Percentiles rank a stretch among this genome's conserved stretches.
Conservation (phyloP, 371 early-diverging fungal genomes). For the Polyrhizophydium stewartii region DNA sequence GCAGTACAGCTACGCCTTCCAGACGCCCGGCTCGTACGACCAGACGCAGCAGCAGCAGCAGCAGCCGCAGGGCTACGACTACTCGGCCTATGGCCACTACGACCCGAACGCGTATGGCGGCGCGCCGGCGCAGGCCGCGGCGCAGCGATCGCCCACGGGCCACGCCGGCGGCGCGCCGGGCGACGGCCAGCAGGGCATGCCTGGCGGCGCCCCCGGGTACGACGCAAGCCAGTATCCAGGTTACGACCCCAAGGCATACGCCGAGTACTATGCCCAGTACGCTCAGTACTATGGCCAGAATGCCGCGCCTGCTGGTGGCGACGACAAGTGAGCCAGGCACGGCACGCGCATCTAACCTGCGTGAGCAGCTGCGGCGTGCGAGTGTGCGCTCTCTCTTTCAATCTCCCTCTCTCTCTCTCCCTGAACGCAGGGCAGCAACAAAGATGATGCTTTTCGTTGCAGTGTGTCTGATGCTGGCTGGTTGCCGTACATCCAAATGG, state of each 20-base stretch:
- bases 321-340: too few species aligned
- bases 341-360: too few species aligned
- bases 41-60: background rate
- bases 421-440: too few species aligned
- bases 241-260: constrained; percentile 5
- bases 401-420: too few species aligned
- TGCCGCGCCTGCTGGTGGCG: too few species aligned
- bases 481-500: too few species aligned
- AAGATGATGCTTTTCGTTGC: too few species aligned
- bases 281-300: constrained; percentile 3
- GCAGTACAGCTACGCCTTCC: constrained; percentile 2
- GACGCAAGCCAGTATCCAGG: constrained; percentile 1
- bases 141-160: too few species aligned
- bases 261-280: constrained; percentile 5
- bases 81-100: constrained; percentile 4
- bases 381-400: too few species aligned
- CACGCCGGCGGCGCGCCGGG: background rate
- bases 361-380: too few species aligned
- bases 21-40: background rate
- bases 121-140: background rate
- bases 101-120: constrained; percentile 1
- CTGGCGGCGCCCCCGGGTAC: too few species aligned
- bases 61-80: background rate
- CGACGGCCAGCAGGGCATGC: constrained; percentile 3
- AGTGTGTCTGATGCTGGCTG: too few species aligned